Conservation (phyloP, 2,329 filamentous ascomycete genomes). For the Kalaharituber pfeilii region DNA sequence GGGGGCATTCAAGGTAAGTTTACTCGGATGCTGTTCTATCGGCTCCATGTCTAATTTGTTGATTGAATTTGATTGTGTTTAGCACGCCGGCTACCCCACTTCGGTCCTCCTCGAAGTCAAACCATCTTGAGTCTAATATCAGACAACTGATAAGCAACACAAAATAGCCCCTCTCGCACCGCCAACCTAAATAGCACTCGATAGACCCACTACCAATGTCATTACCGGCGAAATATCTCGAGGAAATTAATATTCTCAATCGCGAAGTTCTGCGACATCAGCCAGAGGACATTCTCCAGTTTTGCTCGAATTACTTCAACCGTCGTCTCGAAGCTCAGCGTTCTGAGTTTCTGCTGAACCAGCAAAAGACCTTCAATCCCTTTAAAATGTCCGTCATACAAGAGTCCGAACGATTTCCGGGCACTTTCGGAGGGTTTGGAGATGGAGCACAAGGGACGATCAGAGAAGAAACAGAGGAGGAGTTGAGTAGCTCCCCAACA, state of each 20-base stretch:
- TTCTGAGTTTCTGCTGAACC: constrained; percentile 33
- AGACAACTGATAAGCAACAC: not conserved
- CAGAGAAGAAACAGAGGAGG: constrained; percentile 15
- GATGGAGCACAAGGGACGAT: constrained; percentile 15
- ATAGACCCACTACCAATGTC: constrained; percentile 19
- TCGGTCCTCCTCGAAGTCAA: too few species aligned
- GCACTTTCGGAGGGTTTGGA: constrained; percentile 7
- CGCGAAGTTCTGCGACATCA: constrained; percentile 41
- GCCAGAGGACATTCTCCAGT: constrained; percentile 49
- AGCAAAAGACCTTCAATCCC: not conserved
- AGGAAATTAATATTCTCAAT: constrained; percentile 46
- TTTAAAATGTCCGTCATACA: not conserved
- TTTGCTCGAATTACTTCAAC: constrained; percentile 52
- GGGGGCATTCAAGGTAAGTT: too few species aligned
- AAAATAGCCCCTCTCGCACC: not conserved
- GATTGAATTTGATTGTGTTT: too few species aligned
- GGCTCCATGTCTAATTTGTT: too few species aligned
- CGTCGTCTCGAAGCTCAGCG: constrained; percentile 49
- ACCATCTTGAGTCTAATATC: too few species aligned
- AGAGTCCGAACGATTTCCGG: constrained; percentile 7
- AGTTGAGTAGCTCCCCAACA: constrained; percentile 16
- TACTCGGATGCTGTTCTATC: too few species aligned
- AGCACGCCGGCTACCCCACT: too few species aligned
- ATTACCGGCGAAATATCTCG: constrained; percentile 39
- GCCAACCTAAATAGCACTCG: not conserved